Conservation (phyloP, 2,329 filamentous ascomycete genomes). For the Penicillium sp. region DNA sequence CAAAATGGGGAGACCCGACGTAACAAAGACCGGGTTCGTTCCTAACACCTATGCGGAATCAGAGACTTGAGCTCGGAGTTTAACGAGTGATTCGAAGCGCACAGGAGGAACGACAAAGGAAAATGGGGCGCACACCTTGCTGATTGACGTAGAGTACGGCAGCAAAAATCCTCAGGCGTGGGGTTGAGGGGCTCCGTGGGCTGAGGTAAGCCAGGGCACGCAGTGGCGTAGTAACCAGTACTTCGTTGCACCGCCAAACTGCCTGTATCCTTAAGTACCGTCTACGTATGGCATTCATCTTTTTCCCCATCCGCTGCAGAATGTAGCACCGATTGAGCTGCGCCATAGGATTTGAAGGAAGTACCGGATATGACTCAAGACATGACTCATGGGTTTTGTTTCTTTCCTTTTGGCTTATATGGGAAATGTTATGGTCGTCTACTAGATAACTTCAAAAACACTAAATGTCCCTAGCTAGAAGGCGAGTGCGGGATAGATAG, state of each 20-base stretch:
- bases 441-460: too few species aligned
- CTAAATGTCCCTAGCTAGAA: too few species aligned
- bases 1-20: slow-evolving; percentile 17
- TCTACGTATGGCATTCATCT: not conserved
- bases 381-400: not conserved
- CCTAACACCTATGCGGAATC: slow-evolving; percentile 12
- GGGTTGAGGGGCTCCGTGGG: slow-evolving; percentile 26
- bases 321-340: not conserved
- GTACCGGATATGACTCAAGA: not conserved
- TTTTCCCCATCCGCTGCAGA: not conserved
- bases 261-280: not conserved
- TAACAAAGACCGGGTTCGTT: slow-evolving; percentile 15
- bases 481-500: too few species aligned
- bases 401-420: not conserved
- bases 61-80: not conserved
- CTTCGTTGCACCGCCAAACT: not conserved
- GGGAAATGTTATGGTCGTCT: too few species aligned
- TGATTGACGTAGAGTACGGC: slow-evolving; percentile 23
- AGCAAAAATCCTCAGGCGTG: slow-evolving; percentile 37
- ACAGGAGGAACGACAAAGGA: not conserved
- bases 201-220: slow-evolving; percentile 29
- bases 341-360: not conserved
- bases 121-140: slow-evolving; percentile 6
- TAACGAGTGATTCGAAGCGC: not conserved
- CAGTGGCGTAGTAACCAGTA: not conserved